phyloP scores from a whole-genome alignment of 2,329 filamentous ascomycete genomes.

The Metarhizium anisopliae region DNA sequence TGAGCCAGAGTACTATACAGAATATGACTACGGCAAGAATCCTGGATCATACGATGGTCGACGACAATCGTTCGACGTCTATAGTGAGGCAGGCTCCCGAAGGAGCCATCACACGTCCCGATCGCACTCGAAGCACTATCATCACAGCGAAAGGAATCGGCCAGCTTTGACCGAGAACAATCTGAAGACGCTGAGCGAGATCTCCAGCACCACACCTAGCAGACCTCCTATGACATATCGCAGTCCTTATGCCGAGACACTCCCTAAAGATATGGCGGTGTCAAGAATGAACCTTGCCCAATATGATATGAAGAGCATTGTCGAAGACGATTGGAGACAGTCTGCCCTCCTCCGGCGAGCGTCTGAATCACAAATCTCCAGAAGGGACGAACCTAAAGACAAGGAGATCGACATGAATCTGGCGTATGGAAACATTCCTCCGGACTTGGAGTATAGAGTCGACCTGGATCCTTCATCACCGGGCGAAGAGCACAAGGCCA shows the following conservation, averaged over 20 bases:
- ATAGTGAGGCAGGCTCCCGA: conserved; percentile 32
- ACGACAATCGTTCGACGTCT: conserved; percentile 17
- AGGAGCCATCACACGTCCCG: conserved; percentile 29
- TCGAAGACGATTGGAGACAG: conserved; percentile 6
- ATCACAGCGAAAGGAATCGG: conserved; percentile 20
- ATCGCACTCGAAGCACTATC: conserved; percentile 23
- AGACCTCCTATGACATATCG: conserved; percentile 34
- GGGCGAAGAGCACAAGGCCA: conserved; percentile 41
- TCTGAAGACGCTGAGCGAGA: conserved; percentile 43
- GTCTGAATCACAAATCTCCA: conserved; percentile 30
- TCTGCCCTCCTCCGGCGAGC: conserved; percentile 17
- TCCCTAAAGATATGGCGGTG: conserved; percentile 32
- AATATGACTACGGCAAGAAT: conserved; percentile 18
- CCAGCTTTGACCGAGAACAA: conserved; percentile 42
- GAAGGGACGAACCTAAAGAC: conserved; percentile 13
- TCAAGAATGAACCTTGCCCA: conserved; percentile 22
- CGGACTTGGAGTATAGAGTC: conserved; percentile 48
- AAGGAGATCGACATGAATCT: conserved; percentile 78
- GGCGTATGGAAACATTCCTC: conserved; percentile 77
- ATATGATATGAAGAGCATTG: conserved; percentile 19
- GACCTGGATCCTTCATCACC: conserved; percentile 41
- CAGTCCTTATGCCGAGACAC: conserved; percentile 24
- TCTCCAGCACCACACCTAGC: conserved; percentile 40
- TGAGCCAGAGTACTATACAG: conserved; percentile 18
- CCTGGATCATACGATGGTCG: conserved; percentile 25